Conservation (phyloP, 768 basidiomycete species). For the Pleurotus djamor region DNA sequence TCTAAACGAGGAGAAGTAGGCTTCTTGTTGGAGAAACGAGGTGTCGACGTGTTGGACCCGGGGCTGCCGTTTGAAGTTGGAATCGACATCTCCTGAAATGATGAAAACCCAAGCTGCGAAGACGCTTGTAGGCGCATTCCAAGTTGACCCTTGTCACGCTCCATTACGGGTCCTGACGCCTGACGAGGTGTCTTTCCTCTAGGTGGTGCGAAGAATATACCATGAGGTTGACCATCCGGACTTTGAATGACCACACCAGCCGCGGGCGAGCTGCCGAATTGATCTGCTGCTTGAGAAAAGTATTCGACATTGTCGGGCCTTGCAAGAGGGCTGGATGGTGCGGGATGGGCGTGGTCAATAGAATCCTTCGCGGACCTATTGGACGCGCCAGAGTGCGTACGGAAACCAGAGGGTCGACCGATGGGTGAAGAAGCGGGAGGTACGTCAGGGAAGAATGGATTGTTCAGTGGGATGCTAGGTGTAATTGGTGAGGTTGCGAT, state of each 20-base stretch:
- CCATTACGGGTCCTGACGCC: constrained; percentile 36
- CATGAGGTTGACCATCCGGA: constrained; percentile 91
- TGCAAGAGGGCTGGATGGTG: constrained; percentile 71
- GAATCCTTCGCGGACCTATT: constrained; percentile 47
- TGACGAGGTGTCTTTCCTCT: constrained; percentile 37
- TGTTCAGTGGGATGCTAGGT: constrained; percentile 52
- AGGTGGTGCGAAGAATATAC: constrained; percentile 92
- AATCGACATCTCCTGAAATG: constrained; percentile 25
- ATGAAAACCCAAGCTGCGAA: constrained; percentile 22
- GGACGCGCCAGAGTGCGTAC: constrained; percentile 64
- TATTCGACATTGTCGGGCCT: constrained; percentile 76
- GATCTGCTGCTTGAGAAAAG: constrained; percentile 66
- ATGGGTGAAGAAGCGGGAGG: constrained; percentile 30
- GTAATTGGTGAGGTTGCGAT: constrained; percentile 90
- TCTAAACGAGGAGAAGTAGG: constrained; percentile 2
- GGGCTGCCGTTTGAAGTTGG: background rate
- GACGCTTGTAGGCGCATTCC: constrained; percentile 15
- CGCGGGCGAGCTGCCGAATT: constrained; percentile 72
- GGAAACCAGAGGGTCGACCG: constrained; percentile 47
- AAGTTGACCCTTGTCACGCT: constrained; percentile 42
- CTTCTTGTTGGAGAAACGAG: background rate
- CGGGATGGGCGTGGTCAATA: constrained; percentile 32
- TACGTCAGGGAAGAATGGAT: constrained; percentile 41
- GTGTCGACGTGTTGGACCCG: constrained; percentile 1
- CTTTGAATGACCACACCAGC: constrained; percentile 90